Evolutionary conservation across 208 protist genomes (phyloP).

Genomic region (Endotrypanum monterogeii): DNA sequence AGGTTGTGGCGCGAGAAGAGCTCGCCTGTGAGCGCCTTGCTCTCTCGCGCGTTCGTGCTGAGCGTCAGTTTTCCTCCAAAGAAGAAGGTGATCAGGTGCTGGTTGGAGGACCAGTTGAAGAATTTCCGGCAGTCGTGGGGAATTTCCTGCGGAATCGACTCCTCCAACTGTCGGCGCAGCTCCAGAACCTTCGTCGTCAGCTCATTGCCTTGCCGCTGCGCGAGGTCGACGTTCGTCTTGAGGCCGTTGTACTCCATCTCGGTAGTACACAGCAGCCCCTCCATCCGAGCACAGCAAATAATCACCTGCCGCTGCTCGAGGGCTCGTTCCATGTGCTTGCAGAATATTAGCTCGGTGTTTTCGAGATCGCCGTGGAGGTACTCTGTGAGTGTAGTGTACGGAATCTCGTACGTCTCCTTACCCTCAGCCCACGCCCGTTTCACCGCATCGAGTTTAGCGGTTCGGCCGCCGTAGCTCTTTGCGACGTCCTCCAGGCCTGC

Average conservation of each 20-base stretch:
- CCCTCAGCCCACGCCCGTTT: constrained; percentile 91
- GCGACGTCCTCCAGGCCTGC: constrained; percentile 89
- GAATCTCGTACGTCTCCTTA: constrained; percentile 91
- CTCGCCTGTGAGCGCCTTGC: constrained; percentile 78
- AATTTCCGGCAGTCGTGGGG: constrained; percentile 84
- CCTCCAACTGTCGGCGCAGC: constrained; percentile 63
- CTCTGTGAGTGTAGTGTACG: constrained; percentile 77
- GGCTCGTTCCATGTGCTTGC: constrained; percentile 88
- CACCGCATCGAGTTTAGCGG: constrained; percentile 87
- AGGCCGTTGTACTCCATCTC: constrained; percentile 95
- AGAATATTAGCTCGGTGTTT: constrained; percentile 93
- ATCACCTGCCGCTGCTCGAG: constrained; percentile 81
- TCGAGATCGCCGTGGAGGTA: constrained; percentile 92
- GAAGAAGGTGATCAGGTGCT: constrained; percentile 87
- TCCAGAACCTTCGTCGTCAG: constrained; percentile 72
- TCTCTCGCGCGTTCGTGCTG: constrained; percentile 83
- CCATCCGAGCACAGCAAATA: constrained; percentile 86
- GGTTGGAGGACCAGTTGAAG: constrained; percentile 94
- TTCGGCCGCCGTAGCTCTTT: constrained; percentile 91
- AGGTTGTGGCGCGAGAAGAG: constrained; percentile 82
- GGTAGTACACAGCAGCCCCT: constrained; percentile 89
- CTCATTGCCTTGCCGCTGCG: constrained; percentile 76
- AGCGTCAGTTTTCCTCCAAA: constrained; percentile 92
- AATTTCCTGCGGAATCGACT: constrained; percentile 81
- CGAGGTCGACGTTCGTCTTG: constrained; percentile 89